Conservation (phyloP, 331 rosid species). For the Malus hybrid region DNA sequence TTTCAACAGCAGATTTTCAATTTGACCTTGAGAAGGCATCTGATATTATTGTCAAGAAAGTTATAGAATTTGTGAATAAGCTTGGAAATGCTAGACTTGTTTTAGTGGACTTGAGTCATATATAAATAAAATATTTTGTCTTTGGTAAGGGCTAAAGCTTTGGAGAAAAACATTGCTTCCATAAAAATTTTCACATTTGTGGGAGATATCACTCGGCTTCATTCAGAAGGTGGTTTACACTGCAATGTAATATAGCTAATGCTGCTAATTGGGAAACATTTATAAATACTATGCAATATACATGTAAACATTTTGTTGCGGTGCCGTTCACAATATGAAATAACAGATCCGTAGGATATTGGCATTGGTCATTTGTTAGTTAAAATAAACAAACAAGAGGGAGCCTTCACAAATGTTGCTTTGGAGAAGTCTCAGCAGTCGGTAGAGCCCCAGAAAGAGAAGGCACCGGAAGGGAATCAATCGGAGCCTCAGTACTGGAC, state of each 20-base stretch:
- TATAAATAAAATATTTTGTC: constrained; percentile 65
- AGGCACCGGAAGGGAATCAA: no score
- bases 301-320: not conserved
- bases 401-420: no score
- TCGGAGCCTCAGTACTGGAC: no score
- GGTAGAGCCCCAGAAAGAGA: no score
- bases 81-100: constrained; percentile 66
- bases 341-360: no score
- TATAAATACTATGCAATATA: not conserved
- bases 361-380: no score
- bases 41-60: constrained; percentile 58
- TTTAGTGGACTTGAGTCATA: not conserved
- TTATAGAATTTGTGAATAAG: constrained; percentile 48
- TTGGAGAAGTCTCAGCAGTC: no score
- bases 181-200: constrained; percentile 62
- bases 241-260: constrained; percentile 72
- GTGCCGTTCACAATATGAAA: no score
- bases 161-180: constrained; percentile 38
- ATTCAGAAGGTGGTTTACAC: constrained; percentile 51
- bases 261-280: constrained; percentile 83
- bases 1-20: constrained; percentile 85
- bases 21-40: constrained; percentile 73
- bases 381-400: no score
- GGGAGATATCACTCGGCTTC: constrained; percentile 71
- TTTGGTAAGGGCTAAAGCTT: constrained; percentile 61